Conservation (phyloP, 1,139 yeast species). For the Diutina rugosa region DNA sequence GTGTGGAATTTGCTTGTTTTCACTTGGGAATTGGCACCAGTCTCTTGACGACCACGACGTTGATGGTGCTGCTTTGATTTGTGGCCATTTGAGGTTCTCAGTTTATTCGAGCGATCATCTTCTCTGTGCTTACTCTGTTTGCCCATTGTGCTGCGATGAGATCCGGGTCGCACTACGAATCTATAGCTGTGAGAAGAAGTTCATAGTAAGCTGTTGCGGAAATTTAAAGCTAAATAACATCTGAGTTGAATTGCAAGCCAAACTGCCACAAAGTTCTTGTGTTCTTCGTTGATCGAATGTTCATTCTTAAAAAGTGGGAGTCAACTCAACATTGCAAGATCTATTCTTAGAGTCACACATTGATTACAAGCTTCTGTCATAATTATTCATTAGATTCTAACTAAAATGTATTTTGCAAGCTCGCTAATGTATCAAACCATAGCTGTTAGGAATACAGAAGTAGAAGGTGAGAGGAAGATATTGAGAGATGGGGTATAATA, state of each 20-base stretch:
- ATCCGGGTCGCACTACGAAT: neutral
- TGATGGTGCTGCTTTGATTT: slow-evolving; percentile 40
- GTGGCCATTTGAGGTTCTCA: slow-evolving; percentile 41
- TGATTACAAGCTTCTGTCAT: neutral
- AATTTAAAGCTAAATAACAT: no score
- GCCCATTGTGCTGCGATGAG: slow-evolving; percentile 26
- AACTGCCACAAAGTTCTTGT: no score
- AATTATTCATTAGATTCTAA: neutral
- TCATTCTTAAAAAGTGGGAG: no score
- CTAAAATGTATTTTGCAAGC: neutral
- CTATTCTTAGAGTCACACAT: neutral
- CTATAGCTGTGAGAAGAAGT: no score
- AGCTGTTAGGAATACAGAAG: neutral
- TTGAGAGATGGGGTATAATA: neutral
- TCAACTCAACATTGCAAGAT: no score
- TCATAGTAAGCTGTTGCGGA: no score
- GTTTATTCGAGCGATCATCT: slow-evolving; percentile 25
- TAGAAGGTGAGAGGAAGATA: neutral
- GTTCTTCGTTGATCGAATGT: no score
- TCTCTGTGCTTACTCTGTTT: slow-evolving; percentile 53
- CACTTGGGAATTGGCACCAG: slow-evolving; percentile 10
- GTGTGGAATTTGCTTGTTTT: slow-evolving; percentile 40
- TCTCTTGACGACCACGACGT: slow-evolving; percentile 37
- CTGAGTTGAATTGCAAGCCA: neutral
- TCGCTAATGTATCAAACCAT: slow-evolving; percentile 1